Evolutionary conservation across 2,329 filamentous ascomycete species (phyloP).

Genomic region (Talaromyces amestolkiae): DNA sequence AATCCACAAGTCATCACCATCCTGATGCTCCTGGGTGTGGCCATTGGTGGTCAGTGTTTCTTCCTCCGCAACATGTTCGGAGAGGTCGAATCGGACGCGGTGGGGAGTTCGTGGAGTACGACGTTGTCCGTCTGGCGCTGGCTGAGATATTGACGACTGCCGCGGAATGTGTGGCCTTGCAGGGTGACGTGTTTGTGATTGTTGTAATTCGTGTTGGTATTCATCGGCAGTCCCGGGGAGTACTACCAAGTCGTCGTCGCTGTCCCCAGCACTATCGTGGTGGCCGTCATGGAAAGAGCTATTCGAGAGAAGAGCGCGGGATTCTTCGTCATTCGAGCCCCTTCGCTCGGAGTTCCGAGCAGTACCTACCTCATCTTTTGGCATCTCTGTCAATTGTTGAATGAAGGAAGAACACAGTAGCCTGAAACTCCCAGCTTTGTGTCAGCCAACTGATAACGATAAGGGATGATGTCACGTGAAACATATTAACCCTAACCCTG

Average conservation of each 20-base stretch:
- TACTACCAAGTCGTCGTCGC: conserved; percentile 30
- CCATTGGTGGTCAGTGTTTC: conserved; percentile 32
- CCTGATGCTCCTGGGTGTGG: conserved; percentile 29
- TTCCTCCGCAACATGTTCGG: conserved; percentile 29
- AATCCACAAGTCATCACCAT: conserved; percentile 42
- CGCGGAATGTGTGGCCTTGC: conserved; percentile 26
- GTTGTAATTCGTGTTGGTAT: conserved; percentile 11
- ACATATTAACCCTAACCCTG: conserved; percentile 23
- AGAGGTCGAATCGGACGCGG: conserved; percentile 65
- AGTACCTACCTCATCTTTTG: conserved; percentile 38
- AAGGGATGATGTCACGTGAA: conserved; percentile 23
- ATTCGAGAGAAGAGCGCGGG: conserved; percentile 33
- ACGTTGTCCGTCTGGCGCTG: conserved; percentile 39
- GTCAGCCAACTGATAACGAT: conserved; percentile 25
- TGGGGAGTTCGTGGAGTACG: conserved; percentile 62
- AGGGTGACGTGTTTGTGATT: conserved; percentile 22
- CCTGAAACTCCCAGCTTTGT: conserved; percentile 24
- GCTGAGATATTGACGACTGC: conserved; percentile 44
- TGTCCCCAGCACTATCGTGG: conserved; percentile 17
- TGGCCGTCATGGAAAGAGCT: conserved; percentile 22
- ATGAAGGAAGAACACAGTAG: conserved; percentile 20
- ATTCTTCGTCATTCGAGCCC: conserved; percentile 32
- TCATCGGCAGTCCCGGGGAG: conserved; percentile 25
- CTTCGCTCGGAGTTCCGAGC: conserved; percentile 33
- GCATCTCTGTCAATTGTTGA: conserved; percentile 39